Conservation (phyloP, 371 early-diverging fungal genomes). For the Sporodiniella umbellata region DNA sequence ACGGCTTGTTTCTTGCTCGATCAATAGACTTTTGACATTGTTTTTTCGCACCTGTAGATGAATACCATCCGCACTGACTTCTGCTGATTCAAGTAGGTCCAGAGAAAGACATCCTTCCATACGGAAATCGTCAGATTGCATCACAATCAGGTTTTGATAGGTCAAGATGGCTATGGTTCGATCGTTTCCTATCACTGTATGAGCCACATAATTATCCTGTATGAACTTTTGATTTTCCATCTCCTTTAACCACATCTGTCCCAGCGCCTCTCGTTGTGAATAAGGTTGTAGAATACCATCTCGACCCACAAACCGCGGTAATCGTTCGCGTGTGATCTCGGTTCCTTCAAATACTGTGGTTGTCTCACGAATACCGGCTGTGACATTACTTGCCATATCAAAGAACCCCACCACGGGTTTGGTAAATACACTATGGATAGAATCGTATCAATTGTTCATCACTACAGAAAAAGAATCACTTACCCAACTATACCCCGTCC, state of each 20-base stretch:
- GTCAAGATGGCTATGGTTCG: constrained; percentile 66
- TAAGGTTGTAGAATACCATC: constrained; percentile 81
- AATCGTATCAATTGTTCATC: not conserved
- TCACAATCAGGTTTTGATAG: constrained; percentile 57
- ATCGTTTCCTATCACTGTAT: constrained; percentile 50
- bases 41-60: constrained; percentile 16
- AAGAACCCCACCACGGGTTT: constrained; percentile 88
- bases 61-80: constrained; percentile 8
- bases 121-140: constrained; percentile 53
- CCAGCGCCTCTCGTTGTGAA: constrained; percentile 82
- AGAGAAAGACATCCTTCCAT: constrained; percentile 56
- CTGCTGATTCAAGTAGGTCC: constrained; percentile 10
- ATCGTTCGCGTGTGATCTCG: constrained; percentile 70
- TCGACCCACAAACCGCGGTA: constrained; percentile 85
- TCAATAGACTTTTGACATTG: not conserved
- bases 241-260: constrained; percentile 87
- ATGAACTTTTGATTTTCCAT: constrained; percentile 76
- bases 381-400: constrained; percentile 81
- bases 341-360: constrained; percentile 88
- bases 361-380: constrained; percentile 90
- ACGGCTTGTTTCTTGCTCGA: constrained; percentile 16
- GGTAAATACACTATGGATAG: constrained; percentile 60
- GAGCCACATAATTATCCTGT: constrained; percentile 84
- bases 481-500: constrained; percentile 82
- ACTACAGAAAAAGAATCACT: not conserved